Evolutionary conservation across 305 asterid species (phyloP).

Genomic region (Fraxinus xanthoxyloides): DNA sequence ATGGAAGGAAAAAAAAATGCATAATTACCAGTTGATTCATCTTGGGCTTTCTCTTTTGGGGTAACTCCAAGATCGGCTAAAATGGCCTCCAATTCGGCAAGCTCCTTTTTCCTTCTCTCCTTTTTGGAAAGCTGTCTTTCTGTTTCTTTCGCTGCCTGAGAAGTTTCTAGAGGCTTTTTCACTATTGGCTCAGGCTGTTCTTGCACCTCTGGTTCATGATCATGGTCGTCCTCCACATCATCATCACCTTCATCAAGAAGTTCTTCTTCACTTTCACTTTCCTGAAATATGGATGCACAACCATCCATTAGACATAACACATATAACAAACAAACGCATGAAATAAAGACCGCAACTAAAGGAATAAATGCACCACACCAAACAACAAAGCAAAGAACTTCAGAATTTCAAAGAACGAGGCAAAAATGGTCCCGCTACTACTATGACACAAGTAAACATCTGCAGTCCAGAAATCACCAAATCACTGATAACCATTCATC

Average conservation of each 20-base stretch:
- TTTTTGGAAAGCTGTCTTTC: conserved; percentile 93
- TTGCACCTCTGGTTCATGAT: conserved; percentile 49
- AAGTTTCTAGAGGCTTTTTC: conserved; percentile 41
- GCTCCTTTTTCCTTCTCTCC: conserved; percentile 86
- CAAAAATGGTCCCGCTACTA: neutral
- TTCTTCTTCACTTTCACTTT: conserved; percentile 72
- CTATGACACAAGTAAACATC: neutral
- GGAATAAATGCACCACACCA: neutral
- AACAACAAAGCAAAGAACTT: neutral
- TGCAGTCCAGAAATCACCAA: neutral
- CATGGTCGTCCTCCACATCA: conserved; percentile 57
- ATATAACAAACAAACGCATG: neutral
- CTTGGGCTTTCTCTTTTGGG: conserved; percentile 57
- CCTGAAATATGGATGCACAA: conserved; percentile 42
- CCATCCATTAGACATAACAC: neutral
- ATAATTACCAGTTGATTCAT: conserved; percentile 46
- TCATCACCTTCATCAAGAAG: conserved; percentile 58
- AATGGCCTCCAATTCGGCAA: conserved; percentile 92
- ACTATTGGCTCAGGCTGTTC: conserved; percentile 41
- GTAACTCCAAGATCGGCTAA: conserved; percentile 78
- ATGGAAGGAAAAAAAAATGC: neutral
- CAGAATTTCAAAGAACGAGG: neutral
- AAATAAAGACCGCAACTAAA: neutral
- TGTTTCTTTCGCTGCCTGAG: conserved; percentile 66
- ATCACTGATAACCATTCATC: neutral